Base-by-base conservation (phyloP, 2,329 filamentous ascomycete species). In the Hypoxylon sp. region DNA sequence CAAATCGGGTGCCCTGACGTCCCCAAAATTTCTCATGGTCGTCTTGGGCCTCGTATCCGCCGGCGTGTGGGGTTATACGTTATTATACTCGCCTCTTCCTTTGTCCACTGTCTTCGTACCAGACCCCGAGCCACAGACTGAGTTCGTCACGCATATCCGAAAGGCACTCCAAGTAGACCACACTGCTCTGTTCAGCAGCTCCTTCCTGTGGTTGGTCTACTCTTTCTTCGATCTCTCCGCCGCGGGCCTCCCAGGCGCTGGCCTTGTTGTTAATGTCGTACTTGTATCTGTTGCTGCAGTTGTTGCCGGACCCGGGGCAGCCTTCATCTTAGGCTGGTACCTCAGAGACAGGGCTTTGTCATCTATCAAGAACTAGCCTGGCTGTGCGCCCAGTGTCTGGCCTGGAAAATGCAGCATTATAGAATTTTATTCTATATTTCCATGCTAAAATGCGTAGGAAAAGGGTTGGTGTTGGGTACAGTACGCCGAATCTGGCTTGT, bases 181-280 rank as follows among this genome's bases (percentile, higher is more conserved):
- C 5, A 2, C 62, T 4, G 37, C 24, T 9, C 20, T 48, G 3
- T 58, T 64, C 29, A 27, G n/a, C 21, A 51, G 40, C 38, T 48
- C 54, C 2, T 42, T 64, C 9, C 21, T 64, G n/a, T 66, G 63
- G 63, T 24, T 64, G 11, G 17, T 38, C 1, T 66, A 64, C 35
- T 62, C 58, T 2, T 63, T 63, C 37, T 45, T 57, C 13, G 60
- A 65, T 23, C 55, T 65, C 11, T 20, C 42, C 10, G 17, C 2
- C 20, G 43, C 54, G 4, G 54, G 51, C 5, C n/a, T 63, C 4
- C 11, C 61, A 13, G 46, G 48, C 15, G 55, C 31, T 1, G 45
- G 29, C 1, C 57, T 53, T 53, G 8, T 61, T 3, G 55, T 37
- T 15, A 38, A 45, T 11, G 21, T 54, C 13, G 54, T 46, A n/a